phyloP scores from a whole-genome alignment of 306 rosid species.

The Dicorynia guianensis region DNA sequence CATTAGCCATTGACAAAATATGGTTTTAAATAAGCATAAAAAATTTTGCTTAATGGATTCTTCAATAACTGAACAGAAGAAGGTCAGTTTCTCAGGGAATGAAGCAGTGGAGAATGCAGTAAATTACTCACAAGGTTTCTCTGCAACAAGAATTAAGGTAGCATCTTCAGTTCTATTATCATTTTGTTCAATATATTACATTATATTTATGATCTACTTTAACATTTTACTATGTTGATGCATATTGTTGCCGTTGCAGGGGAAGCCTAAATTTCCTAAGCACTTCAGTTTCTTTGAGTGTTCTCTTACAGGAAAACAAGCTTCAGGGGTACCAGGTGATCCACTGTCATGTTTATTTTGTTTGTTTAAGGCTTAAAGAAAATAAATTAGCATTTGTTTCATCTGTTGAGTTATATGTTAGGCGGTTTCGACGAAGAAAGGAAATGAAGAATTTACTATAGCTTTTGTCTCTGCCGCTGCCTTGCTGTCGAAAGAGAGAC shows the following conservation, averaged over 20 bases:
- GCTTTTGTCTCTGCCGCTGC: conserved; percentile 42
- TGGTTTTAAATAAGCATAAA: neutral
- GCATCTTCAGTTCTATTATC: neutral
- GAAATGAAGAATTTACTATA: conserved; percentile 44
- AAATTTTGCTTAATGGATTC: conserved; percentile 20
- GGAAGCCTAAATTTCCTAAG: conserved; percentile 58
- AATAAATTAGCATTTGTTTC: conserved; percentile 16
- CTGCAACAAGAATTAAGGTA: conserved; percentile 73
- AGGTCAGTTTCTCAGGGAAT: conserved; percentile 51
- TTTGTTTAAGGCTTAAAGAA: conserved; percentile 3
- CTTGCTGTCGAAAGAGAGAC: conserved; percentile 44
- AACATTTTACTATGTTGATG: conserved; percentile 27
- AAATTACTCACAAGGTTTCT: conserved; percentile 63
- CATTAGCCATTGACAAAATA: conserved; percentile 14
- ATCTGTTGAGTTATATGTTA: conserved; percentile 36
- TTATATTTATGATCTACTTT: neutral
- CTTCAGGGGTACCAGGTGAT: conserved; percentile 66
- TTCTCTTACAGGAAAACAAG: conserved; percentile 49
- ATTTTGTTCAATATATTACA: neutral
- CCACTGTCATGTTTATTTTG: conserved; percentile 6
- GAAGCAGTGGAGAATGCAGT: conserved; percentile 58
- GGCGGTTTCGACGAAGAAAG: conserved; percentile 55
- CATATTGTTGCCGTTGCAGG: conserved; percentile 49
- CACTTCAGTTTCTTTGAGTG: conserved; percentile 53
- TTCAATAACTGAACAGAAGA: conserved; percentile 50